A percentile compares a stretch with the other conserved stretches of the same genome.
These are phyloP conservation scores for Cercospora berteroae DNA, from an alignment of 2,329 filamentous ascomycete genomes.

Conservation along the genomic window DNA sequence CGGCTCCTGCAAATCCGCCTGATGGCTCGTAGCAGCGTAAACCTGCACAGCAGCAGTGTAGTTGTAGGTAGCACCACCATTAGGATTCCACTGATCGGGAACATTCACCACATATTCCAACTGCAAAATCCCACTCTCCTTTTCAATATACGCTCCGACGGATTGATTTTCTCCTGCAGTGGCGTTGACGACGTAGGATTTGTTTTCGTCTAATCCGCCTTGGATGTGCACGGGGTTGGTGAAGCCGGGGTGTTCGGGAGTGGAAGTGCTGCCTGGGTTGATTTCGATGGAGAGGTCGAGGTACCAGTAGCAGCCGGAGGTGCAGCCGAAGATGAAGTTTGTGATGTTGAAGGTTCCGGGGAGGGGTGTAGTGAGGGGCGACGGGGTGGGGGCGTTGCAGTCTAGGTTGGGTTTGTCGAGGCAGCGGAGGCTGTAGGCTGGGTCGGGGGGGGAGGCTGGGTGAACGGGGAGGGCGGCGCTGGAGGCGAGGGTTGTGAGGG, in stretches of 20 bases:
- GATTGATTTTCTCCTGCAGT: constrained; percentile 12
- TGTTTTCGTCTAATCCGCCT: constrained; percentile 19
- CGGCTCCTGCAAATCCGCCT: constrained; percentile 21
- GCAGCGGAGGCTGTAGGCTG: neutral
- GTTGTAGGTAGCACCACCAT: constrained; percentile 5
- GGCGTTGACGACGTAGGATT: constrained; percentile 16
- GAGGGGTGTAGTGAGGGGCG: neutral
- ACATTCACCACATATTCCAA: constrained; percentile 22
- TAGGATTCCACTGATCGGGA: neutral
- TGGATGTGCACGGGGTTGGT: constrained; percentile 17
- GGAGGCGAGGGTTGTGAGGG: constrained; percentile 20
- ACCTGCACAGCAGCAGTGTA: constrained; percentile 26
- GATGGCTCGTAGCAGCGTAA: constrained; percentile 25
- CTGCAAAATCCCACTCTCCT: constrained; percentile 20
- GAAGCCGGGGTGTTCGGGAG: constrained; percentile 15
- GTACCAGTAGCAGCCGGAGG: constrained; percentile 24
- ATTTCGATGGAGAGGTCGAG: neutral
- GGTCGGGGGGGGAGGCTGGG: neutral
- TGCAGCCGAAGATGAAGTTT: constrained; percentile 31
- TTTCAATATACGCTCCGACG: constrained; percentile 25
- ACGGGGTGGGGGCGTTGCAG: neutral
- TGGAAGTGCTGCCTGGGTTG: neutral
- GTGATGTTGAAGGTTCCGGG: constrained; percentile 22
- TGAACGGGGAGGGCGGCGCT: constrained; percentile 11
- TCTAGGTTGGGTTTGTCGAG: constrained; percentile 4